phyloP scores from a whole-genome alignment of 352 stramenopile genomes.

The Globisporangium cystogenes region DNA sequence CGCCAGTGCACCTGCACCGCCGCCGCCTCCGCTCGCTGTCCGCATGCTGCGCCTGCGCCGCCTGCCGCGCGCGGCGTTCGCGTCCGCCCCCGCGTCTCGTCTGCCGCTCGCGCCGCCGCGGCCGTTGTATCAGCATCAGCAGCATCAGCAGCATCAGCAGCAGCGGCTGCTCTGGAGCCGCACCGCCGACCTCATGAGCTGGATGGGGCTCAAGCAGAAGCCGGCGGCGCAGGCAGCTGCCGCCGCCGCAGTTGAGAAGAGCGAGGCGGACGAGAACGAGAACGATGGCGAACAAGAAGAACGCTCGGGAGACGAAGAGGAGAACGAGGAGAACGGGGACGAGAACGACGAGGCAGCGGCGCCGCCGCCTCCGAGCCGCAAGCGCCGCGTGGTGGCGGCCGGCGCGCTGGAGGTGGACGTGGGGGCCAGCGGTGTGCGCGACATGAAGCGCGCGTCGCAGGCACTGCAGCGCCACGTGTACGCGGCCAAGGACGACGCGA shows the following conservation, averaged over 20 bases:
- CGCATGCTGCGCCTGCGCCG: background rate
- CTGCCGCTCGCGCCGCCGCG: background rate
- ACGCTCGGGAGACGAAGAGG: no score
- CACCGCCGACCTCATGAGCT: slow-evolving; percentile 28
- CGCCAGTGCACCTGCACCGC: no score
- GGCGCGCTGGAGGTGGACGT: slow-evolving; percentile 2
- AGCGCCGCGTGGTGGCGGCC: slow-evolving; percentile 9
- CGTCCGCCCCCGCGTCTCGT: background rate
- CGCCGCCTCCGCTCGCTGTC: no score
- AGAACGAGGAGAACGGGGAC: background rate
- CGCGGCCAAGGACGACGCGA: background rate
- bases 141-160: no score
- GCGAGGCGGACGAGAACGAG: background rate
- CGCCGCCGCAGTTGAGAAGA: background rate
- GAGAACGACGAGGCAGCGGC: background rate
- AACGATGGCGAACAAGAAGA: no score
- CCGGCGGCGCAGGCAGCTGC: background rate
- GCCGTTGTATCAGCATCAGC: no score
- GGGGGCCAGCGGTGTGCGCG: slow-evolving; percentile 5
- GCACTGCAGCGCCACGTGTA: slow-evolving; percentile 22
- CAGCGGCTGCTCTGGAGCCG: slow-evolving; percentile 30
- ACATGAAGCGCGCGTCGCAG: slow-evolving; percentile 11
- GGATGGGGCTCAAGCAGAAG: slow-evolving; percentile 20
- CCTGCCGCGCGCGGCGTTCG: background rate
- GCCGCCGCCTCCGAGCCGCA: background rate